These are phyloP conservation scores for Capsella bursapastoris DNA, from an alignment of 345 rosid genomes.

Conservation along the genomic window DNA sequence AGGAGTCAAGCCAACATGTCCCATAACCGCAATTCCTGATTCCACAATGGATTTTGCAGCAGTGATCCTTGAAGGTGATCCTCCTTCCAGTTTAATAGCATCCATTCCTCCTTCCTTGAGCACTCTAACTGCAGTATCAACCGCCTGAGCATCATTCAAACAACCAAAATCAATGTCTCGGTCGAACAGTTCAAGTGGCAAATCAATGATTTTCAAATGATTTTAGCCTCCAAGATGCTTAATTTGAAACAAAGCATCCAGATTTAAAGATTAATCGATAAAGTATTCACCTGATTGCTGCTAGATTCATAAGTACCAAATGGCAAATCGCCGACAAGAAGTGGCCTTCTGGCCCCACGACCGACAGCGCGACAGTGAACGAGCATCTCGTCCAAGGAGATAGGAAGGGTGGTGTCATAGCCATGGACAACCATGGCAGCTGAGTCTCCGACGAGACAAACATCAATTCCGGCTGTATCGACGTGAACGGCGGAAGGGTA, in stretches of 20 bases:
- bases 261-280: neutral
- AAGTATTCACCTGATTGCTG: slow-evolving; percentile 54
- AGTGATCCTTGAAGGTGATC: slow-evolving; percentile 73
- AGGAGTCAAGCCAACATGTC: slow-evolving; percentile 96
- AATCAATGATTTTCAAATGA: neutral
- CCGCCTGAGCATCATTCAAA: slow-evolving; percentile 66
- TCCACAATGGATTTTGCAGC: slow-evolving; percentile 89
- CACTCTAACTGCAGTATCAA: slow-evolving; percentile 80
- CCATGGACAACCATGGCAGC: slow-evolving; percentile 98
- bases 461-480: slow-evolving; percentile 81
- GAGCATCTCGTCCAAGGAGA: slow-evolving; percentile 90
- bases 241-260: slow-evolving; percentile 14
- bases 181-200: slow-evolving; percentile 3
- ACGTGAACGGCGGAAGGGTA: slow-evolving; percentile 88
- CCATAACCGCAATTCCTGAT: slow-evolving; percentile 95
- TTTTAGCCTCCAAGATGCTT: neutral
- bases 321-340: slow-evolving; percentile 94
- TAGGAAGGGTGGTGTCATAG: slow-evolving; percentile 91
- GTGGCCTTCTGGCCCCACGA: slow-evolving; percentile 76
- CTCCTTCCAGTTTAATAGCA: slow-evolving; percentile 94
- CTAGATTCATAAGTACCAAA: slow-evolving; percentile 88
- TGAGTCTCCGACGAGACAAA: slow-evolving; percentile 89
- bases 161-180: slow-evolving; percentile 31
- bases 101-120: slow-evolving; percentile 95
- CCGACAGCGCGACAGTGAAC: slow-evolving; percentile 86